Evolutionary conservation across 2,329 filamentous ascomycete species (phyloP).

Genomic region (Aspergillus oerlinghausenensis): DNA sequence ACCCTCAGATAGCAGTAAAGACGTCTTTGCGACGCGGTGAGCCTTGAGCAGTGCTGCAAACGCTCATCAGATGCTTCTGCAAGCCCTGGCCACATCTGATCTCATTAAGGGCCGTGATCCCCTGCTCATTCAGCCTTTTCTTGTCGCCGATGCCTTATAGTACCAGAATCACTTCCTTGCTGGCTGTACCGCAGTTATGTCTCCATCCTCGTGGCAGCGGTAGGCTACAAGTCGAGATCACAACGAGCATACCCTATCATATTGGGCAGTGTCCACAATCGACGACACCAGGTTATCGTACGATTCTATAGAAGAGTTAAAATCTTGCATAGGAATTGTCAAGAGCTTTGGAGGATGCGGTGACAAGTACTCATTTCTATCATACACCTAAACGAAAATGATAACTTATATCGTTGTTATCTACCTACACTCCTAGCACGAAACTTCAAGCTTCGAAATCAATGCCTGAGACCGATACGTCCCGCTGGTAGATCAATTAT

Average conservation of each 20-base stretch:
- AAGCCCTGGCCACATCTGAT: slow-evolving; percentile 43
- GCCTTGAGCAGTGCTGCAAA: neutral
- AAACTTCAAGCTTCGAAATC: neutral
- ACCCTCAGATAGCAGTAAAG: neutral
- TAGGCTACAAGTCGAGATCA: neutral
- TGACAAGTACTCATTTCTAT: too few species aligned
- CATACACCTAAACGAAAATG: neutral
- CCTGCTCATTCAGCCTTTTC: slow-evolving; percentile 31
- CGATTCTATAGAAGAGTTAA: too few species aligned
- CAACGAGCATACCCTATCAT: too few species aligned
- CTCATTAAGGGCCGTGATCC: slow-evolving; percentile 41
- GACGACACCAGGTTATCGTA: too few species aligned
- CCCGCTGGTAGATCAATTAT: neutral
- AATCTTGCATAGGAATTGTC: too few species aligned
- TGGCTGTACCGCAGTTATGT: neutral
- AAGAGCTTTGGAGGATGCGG: too few species aligned
- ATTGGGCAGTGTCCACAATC: too few species aligned
- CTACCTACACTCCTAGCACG: neutral
- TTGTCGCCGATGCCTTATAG: slow-evolving; percentile 45
- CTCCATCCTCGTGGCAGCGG: neutral
- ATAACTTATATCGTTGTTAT: neutral
- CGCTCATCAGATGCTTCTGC: slow-evolving; percentile 18
- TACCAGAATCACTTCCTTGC: slow-evolving; percentile 41
- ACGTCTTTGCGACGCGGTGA: neutral
- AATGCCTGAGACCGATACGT: neutral